A percentile compares a stretch with the other conserved stretches of the same genome.
Evolutionary conservation across 345 rosid species (phyloP).

Genomic region (Erodium maritimum): DNA sequence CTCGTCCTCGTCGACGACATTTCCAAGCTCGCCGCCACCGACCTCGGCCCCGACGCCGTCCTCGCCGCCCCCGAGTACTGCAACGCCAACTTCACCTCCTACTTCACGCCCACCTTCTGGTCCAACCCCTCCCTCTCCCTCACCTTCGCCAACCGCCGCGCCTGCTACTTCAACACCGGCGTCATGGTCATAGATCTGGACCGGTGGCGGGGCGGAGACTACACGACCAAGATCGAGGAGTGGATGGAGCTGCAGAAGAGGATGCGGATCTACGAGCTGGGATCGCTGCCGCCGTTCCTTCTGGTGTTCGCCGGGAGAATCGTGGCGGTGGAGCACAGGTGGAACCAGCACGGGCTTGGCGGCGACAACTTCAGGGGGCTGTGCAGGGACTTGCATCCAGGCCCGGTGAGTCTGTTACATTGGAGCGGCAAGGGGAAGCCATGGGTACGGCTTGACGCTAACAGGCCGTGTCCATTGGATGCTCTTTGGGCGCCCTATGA

Average conservation of each 20-base stretch:
- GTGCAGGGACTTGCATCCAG: too few species aligned
- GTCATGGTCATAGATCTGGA: neutral
- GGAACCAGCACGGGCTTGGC: too few species aligned
- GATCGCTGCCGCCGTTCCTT: neutral
- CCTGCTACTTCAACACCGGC: too few species aligned
- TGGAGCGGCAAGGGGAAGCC: too few species aligned
- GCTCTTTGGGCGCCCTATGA: too few species aligned
- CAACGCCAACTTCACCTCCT: slow-evolving; percentile 2
- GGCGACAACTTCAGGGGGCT: too few species aligned
- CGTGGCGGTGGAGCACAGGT: neutral
- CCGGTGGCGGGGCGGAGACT: slow-evolving; percentile 1
- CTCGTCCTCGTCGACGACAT: slow-evolving; percentile 6
- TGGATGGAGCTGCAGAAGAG: slow-evolving; percentile 2
- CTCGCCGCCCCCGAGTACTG: slow-evolving; percentile 1
- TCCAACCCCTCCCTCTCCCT: neutral
- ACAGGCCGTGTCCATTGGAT: too few species aligned
- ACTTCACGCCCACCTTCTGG: slow-evolving; percentile 1
- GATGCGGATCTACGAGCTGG: slow-evolving; percentile 1
- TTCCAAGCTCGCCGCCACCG: slow-evolving; percentile 1
- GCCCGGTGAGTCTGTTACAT: too few species aligned
- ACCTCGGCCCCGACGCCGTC: neutral
- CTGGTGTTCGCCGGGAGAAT: slow-evolving; percentile 1
- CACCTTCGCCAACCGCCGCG: neutral
- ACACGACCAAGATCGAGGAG: neutral
- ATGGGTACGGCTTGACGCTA: too few species aligned